Percentiles rank a stretch among this genome's conserved stretches.
phyloP scores from a whole-genome alignment of 192 early-diverging fungal genomes.

The Coemansia sp. region DNA sequence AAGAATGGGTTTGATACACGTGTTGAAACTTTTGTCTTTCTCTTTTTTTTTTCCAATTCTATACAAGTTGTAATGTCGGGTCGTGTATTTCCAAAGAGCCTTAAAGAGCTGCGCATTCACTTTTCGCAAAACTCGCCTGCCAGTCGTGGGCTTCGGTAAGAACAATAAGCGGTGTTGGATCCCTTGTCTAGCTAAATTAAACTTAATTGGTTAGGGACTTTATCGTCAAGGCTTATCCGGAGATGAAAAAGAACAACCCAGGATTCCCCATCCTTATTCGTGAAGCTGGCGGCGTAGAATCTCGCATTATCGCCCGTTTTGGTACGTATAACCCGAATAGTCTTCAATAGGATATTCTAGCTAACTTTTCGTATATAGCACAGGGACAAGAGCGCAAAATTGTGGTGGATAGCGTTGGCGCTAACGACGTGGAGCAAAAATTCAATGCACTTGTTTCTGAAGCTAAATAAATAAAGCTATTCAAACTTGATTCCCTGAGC shows the following conservation, averaged over 20 bases:
- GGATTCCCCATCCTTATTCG: constrained; percentile 86
- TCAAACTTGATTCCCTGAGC: constrained; percentile 97
- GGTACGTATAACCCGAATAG: constrained; percentile 70
- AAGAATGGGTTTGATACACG: neutral
- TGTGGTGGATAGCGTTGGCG: constrained; percentile 68
- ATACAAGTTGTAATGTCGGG: constrained; percentile 31
- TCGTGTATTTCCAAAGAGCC: constrained; percentile 58
- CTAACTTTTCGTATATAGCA: constrained; percentile 66
- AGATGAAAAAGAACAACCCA: constrained; percentile 84
- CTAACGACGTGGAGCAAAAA: constrained; percentile 68
- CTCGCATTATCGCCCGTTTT: constrained; percentile 86
- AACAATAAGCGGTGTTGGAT: neutral
- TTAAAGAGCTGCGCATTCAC: constrained; percentile 91
- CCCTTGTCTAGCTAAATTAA: neutral
- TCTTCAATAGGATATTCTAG: too few relatives aligned
- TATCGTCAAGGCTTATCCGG: constrained; percentile 73
- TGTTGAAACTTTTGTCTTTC: neutral
- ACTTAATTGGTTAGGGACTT: constrained; percentile 65
- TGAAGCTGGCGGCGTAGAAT: constrained; percentile 80
- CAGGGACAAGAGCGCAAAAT: constrained; percentile 79
- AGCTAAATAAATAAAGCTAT: constrained; percentile 53
- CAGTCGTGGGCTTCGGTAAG: constrained; percentile 77
- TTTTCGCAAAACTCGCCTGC: constrained; percentile 75
- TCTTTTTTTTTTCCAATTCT: neutral
- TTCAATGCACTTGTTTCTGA: constrained; percentile 64